Evolutionary conservation across 495 filamentous ascomycete genomes (phyloP), one percentile per base, ranked within the genome.

Genomic region (Talaromyces adpressus): DNA sequence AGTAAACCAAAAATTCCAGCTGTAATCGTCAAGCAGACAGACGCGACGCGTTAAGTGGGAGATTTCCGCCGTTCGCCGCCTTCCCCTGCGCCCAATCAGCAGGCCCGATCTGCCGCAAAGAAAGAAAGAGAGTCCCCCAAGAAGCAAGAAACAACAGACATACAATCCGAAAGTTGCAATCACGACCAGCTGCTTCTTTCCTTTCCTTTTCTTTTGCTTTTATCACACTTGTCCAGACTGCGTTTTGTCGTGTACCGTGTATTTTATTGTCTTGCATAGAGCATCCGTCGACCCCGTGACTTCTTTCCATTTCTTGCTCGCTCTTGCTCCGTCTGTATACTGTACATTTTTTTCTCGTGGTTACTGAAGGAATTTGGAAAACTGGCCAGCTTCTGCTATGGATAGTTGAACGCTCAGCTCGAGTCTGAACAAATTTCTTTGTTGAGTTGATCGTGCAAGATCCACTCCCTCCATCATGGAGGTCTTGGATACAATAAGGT

Each of bases 401-500:
- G 52, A 56, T 56, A 29, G 18, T 25, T 53, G 23, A 53, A 25
- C 11, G 12, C 12, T 29, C 11, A 27, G 22, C 27, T 56, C n/a
- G 52, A 27, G 52, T 2, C 20, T 56, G 23, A 29, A 29, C 30
- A 56, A 56, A 27, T 20, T 56, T 29, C 34, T 5, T 47, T 60
- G 18, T 6, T 9, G 11, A 20, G 27, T 58, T 58, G n/a, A 49
- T 49, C 45, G 45, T 49, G 45, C 3, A 49, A 49, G n/a, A 7
- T 49, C 45, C 23, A 57, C 16, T 29, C 29, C 32, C 39, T 45
- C 58, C 32, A 29, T n/a, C 61, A 81, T 81, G 78, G 78, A 81
- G 59, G 74, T 79, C 39, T 72, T 79, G 67, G 71, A 77, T 69
- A 71, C 72, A 39, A 73, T 81, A 56, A 68, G 70, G 77, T 79